These are phyloP conservation scores for Angomonas ambiguus DNA, from an alignment of 208 protist genomes.

Conservation along the genomic window DNA sequence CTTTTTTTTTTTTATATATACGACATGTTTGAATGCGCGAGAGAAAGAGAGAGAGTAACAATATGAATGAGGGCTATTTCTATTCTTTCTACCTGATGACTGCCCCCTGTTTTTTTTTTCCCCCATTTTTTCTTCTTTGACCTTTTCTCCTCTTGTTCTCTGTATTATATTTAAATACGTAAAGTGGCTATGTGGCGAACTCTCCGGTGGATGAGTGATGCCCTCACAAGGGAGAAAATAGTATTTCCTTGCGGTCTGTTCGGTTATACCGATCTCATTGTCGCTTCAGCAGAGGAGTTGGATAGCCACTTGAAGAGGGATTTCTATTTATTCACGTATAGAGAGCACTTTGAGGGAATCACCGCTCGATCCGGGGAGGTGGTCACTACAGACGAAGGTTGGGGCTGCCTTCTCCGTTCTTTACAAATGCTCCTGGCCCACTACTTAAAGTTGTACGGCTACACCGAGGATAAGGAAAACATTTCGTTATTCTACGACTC, in stretches of 20 bases:
- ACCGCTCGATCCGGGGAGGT: conserved; percentile 10
- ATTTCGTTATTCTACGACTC: conserved; percentile 50
- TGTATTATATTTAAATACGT: background rate
- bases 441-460: conserved; percentile 24
- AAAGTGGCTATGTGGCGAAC: background rate
- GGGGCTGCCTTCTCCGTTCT: conserved; percentile 75
- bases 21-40: background rate
- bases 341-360: conserved; percentile 51
- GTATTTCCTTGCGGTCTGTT: conserved; percentile 33
- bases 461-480: background rate
- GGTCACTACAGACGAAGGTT: conserved; percentile 59
- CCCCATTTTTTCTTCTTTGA: conserved; percentile 8
- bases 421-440: conserved; percentile 85
- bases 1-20: background rate
- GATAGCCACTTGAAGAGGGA: conserved; percentile 20
- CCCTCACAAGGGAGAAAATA: background rate
- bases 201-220: background rate
- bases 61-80: background rate
- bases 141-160: conserved; percentile 5
- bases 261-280: conserved; percentile 14
- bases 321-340: conserved; percentile 74
- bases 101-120: conserved; percentile 12
- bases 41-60: background rate
- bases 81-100: background rate
- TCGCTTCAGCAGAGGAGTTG: conserved; percentile 39